Percentiles rank a stretch among this genome's conserved stretches.
These are phyloP conservation scores for Suhomyces kilbournensis DNA, from an alignment of 805 yeast genomes.

Conservation along the genomic window DNA sequence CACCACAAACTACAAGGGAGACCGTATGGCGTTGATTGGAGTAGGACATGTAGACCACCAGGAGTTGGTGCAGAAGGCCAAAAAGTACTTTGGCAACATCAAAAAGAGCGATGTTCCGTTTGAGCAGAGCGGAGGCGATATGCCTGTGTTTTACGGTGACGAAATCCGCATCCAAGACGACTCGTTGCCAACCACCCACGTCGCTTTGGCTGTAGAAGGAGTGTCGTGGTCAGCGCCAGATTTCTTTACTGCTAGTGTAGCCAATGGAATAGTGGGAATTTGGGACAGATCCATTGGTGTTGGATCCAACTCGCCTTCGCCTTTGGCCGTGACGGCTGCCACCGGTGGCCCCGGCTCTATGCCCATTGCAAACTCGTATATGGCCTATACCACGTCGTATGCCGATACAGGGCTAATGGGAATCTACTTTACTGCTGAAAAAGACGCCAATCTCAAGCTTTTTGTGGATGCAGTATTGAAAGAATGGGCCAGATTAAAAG, in stretches of 20 bases:
- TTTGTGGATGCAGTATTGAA: conserved; percentile 71
- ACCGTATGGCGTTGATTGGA: conserved; percentile 97
- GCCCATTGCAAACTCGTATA: conserved; percentile 86
- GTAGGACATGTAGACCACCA: conserved; percentile 93
- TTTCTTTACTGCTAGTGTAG: conserved; percentile 90
- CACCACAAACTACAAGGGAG: conserved; percentile 84
- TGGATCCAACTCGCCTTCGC: conserved; percentile 82
- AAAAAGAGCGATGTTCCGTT: conserved; percentile 59
- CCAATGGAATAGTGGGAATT: conserved; percentile 94
- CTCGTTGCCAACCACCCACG: conserved; percentile 82
- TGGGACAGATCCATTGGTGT: conserved; percentile 94
- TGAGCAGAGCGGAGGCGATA: conserved; percentile 68
- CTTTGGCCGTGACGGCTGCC: conserved; percentile 67
- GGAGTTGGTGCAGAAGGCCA: conserved; percentile 72
- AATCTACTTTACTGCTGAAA: conserved; percentile 83
- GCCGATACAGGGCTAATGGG: conserved; percentile 99
- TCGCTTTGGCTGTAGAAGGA: conserved; percentile 96
- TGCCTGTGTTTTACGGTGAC: conserved; percentile 81
- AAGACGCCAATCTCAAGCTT: conserved; percentile 58
- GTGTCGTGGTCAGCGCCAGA: conserved; percentile 96
- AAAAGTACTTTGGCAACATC: conserved; percentile 71
- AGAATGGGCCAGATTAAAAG: conserved; percentile 86
- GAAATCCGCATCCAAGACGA: conserved; percentile 83
- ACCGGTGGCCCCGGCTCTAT: conserved; percentile 53
- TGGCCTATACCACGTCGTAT: conserved; percentile 95